These are phyloP conservation scores for Microbotryum scabiosae DNA, from an alignment of 1,284 basidiomycete species.

Conservation along the genomic window DNA sequence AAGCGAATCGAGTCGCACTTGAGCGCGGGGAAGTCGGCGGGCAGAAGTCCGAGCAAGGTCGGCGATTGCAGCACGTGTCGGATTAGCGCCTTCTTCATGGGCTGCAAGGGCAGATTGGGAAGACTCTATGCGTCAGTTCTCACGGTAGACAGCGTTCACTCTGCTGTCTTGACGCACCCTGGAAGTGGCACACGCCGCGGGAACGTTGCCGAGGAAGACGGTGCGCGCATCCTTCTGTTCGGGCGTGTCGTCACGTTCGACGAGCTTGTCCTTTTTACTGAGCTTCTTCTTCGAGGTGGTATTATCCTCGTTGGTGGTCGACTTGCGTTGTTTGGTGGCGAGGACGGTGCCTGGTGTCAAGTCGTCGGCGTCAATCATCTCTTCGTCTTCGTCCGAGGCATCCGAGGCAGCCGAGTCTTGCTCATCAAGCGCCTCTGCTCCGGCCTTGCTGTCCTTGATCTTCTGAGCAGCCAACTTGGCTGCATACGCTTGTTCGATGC, in stretches of 20 bases:
- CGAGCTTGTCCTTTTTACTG: conserved; percentile 17
- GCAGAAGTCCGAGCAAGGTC: conserved; percentile 61
- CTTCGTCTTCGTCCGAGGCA: conserved; percentile 30
- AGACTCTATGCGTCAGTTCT: not conserved
- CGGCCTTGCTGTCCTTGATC: conserved; percentile 19
- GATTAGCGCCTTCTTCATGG: conserved; percentile 38
- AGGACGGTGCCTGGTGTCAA: conserved; percentile 38
- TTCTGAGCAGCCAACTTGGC: conserved; percentile 18
- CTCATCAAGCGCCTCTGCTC: not conserved
- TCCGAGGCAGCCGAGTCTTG: conserved; percentile 13
- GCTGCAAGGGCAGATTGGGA: conserved; percentile 6
- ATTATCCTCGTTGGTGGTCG: conserved; percentile 31
- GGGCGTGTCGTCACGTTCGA: conserved; percentile 32
- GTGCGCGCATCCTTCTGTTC: conserved; percentile 69
- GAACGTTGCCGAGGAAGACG: conserved; percentile 87
- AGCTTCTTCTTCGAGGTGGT: conserved; percentile 27
- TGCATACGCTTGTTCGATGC: conserved; percentile 26
- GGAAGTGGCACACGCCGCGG: conserved; percentile 63
- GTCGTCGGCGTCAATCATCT: conserved; percentile 31
- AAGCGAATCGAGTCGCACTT: conserved; percentile 85
- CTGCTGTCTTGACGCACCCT: conserved; percentile 48
- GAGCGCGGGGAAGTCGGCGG: conserved; percentile 45
- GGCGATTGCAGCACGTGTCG: conserved; percentile 49
- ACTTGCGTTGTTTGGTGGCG: conserved; percentile 31
- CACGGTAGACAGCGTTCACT: too few species aligned